phyloP scores from a whole-genome alignment of 371 early-diverging fungal species.

The Funneliformis caledonium region DNA sequence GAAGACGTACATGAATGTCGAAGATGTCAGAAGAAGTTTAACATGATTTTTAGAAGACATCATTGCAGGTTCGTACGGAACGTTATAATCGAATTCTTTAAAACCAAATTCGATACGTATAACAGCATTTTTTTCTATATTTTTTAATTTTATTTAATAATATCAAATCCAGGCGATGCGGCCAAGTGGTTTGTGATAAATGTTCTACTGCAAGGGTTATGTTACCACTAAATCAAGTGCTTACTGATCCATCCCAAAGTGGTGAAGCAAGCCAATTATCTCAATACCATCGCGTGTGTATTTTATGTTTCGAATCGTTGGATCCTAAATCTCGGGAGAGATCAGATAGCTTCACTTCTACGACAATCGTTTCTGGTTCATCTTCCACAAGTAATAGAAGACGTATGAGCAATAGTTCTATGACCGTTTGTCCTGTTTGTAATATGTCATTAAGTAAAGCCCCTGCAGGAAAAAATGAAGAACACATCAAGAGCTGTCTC shows the following conservation, averaged over 20 bases:
- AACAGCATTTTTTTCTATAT: background rate
- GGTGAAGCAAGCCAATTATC: background rate
- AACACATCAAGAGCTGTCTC: conserved; percentile 82
- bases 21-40: conserved; percentile 22
- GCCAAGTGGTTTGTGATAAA: conserved; percentile 39
- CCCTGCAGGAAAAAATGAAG: conserved; percentile 62
- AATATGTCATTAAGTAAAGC: conserved; percentile 49
- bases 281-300: conserved; percentile 35
- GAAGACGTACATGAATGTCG: conserved; percentile 33
- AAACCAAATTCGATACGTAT: conserved; percentile 7
- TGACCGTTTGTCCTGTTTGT: conserved; percentile 88
- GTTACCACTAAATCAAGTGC: conserved; percentile 10
- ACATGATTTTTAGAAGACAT: conserved; percentile 32
- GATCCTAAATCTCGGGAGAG: background rate
- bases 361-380: conserved; percentile 15
- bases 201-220: conserved; percentile 24
- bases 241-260: conserved; percentile 24
- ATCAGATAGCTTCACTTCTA: conserved; percentile 27
- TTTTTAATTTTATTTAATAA: background rate
- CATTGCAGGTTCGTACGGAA: conserved; percentile 36
- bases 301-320: conserved; percentile 42
- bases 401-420: conserved; percentile 60
- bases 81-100: background rate
- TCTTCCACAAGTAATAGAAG: conserved; percentile 30
- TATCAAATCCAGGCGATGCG: conserved; percentile 26